Conservation (phyloP, 768 basidiomycete species). For the Tulasnella sp. region DNA sequence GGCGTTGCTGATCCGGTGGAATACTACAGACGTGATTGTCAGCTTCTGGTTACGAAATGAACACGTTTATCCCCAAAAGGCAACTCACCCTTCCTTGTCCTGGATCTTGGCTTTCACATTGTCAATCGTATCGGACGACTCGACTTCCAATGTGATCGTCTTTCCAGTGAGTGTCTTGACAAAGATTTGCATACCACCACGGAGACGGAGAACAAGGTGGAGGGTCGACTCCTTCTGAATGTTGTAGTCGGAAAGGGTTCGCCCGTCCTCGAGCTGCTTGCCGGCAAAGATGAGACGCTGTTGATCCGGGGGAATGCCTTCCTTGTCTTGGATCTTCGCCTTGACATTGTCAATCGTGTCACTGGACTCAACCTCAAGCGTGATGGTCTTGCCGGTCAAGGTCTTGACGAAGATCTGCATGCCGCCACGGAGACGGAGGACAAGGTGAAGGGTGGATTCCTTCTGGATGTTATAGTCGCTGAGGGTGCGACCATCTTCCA, state of each 20-base stretch:
- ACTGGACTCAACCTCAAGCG: slow-evolving; percentile 36
- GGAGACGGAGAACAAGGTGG: slow-evolving; percentile 37
- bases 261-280: slow-evolving; percentile 90
- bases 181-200: slow-evolving; percentile 58
- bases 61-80: not conserved
- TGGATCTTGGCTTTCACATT: slow-evolving; percentile 32
- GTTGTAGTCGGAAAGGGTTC: slow-evolving; percentile 58
- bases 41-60: not conserved
- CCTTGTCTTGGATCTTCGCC: slow-evolving; percentile 28
- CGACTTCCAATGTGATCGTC: slow-evolving; percentile 47
- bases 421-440: slow-evolving; percentile 37
- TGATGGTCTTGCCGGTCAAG: slow-evolving; percentile 38
- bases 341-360: slow-evolving; percentile 36
- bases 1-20: slow-evolving; percentile 36
- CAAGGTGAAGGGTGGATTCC: slow-evolving; percentile 38
- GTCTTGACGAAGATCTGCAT: slow-evolving; percentile 55
- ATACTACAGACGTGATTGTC: slow-evolving; percentile 22
- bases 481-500: slow-evolving; percentile 88
- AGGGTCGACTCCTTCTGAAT: slow-evolving; percentile 39
- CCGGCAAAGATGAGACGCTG: slow-evolving; percentile 66
- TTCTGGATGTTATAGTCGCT: slow-evolving; percentile 43
- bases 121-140: slow-evolving; percentile 42
- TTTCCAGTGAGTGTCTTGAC: slow-evolving; percentile 29
- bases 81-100: slow-evolving; percentile 25
- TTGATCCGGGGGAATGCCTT: slow-evolving; percentile 36